These are phyloP conservation scores for Suillus placidus DNA, from an alignment of 768 basidiomycete genomes.

Conservation along the genomic window DNA sequence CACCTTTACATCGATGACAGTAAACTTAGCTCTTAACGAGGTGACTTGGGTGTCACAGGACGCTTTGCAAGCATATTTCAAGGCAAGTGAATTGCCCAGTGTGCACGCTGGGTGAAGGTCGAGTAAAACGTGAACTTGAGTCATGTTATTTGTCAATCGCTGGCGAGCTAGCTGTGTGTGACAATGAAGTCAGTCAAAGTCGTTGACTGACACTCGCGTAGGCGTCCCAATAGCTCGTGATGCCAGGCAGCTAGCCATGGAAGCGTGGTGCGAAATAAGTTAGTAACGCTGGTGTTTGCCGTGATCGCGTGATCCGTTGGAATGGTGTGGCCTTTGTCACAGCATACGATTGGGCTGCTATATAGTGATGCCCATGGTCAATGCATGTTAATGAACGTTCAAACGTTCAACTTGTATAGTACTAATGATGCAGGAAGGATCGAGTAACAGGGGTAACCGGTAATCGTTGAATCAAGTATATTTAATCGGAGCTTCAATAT, in stretches of 20 bases:
- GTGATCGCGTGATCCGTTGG: not conserved
- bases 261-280: too few species aligned
- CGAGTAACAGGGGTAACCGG: too few species aligned
- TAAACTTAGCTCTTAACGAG: not conserved
- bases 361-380: too few species aligned
- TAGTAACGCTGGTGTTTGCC: too few species aligned
- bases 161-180: not conserved
- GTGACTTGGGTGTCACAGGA: too few species aligned
- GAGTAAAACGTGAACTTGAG: not conserved
- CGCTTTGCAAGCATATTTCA: not conserved
- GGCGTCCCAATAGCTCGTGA: not conserved
- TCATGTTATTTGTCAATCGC: not conserved
- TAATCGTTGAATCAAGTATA: not conserved
- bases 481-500: conserved; percentile 25
- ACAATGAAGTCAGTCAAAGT: not conserved
- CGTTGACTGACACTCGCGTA: not conserved
- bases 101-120: not conserved
- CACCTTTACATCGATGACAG: not conserved
- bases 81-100: not conserved
- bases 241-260: not conserved
- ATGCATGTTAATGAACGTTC: too few species aligned
- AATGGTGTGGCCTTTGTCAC: not conserved
- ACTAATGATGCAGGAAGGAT: too few species aligned
- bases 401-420: too few species aligned
- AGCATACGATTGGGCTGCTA: not conserved